A percentile compares a stretch with the other conserved stretches of the same genome.
Evolutionary conservation across 2,329 filamentous ascomycete genomes (phyloP).

Genomic region (Septoria linicola): DNA sequence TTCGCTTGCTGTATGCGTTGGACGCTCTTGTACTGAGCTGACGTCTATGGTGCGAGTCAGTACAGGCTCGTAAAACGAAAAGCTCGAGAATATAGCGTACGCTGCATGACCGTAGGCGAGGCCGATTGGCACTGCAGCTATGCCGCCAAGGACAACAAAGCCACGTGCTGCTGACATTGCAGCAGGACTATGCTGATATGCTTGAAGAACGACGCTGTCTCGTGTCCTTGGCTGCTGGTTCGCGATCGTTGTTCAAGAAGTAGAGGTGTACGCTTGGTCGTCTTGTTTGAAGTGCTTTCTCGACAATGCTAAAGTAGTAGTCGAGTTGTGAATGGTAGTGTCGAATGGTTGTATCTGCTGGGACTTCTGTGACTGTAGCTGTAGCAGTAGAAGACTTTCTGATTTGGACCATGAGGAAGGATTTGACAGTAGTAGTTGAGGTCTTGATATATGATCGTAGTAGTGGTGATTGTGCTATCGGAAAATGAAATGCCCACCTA

Average conservation of each 20-base stretch:
- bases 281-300: slow-evolving; percentile 17
- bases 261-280: slow-evolving; percentile 18
- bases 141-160: slow-evolving; percentile 13
- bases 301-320: slow-evolving; percentile 13
- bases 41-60: slow-evolving; percentile 1
- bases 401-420: slow-evolving; percentile 5
- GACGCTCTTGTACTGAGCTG: slow-evolving; percentile 15
- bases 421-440: not conserved
- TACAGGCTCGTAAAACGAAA: slow-evolving; percentile 2
- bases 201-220: not conserved
- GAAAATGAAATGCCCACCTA: slow-evolving; percentile 8
- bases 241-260: slow-evolving; percentile 9
- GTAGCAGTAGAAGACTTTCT: slow-evolving; percentile 7
- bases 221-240: not conserved
- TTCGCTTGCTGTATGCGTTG: slow-evolving; percentile 17
- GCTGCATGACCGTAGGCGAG: slow-evolving; percentile 14
- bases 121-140: slow-evolving; percentile 13
- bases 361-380: not conserved
- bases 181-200: slow-evolving; percentile 2
- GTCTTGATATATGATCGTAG: slow-evolving; percentile 14
- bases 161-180: slow-evolving; percentile 12
- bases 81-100: slow-evolving; percentile 8
- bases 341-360: not conserved
- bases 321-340: slow-evolving; percentile 9
- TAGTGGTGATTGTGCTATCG: slow-evolving; percentile 5